phyloP scores from a whole-genome alignment of 768 basidiomycete species.

The Trametopsis cervina region DNA sequence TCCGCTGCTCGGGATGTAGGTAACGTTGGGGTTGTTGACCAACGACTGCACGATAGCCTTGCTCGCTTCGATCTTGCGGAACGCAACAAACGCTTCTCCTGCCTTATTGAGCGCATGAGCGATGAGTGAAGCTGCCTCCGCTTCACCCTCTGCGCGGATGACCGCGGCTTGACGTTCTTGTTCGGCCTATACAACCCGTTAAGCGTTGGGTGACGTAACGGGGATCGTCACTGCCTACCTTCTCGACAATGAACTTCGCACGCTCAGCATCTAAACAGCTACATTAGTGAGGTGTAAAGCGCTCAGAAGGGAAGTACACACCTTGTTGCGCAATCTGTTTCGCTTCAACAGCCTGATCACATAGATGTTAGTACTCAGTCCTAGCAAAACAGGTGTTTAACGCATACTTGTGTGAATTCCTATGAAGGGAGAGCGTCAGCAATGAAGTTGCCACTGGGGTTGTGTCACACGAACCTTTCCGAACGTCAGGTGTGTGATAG shows the following conservation, averaged over 20 bases:
- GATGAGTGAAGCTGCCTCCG: constrained; percentile 93
- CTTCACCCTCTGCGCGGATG: constrained; percentile 97
- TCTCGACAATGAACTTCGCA: constrained; percentile 98
- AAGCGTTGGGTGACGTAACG: neutral
- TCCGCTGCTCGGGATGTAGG: constrained; percentile 79
- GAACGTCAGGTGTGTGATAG: constrained; percentile 87
- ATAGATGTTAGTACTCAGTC: constrained; percentile 8
- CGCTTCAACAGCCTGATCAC: constrained; percentile 86
- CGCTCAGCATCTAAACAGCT: constrained; percentile 93
- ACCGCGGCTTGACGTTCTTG: constrained; percentile 99
- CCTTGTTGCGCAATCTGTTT: constrained; percentile 99
- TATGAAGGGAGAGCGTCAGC: constrained; percentile 23
- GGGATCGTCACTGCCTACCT: constrained; percentile 41
- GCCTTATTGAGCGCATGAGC: constrained; percentile 87
- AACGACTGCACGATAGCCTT: constrained; percentile 93
- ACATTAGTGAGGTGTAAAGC: no score
- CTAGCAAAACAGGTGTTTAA: neutral
- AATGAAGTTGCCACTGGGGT: neutral
- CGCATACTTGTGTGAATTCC: constrained; percentile 74
- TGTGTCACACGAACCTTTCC: constrained; percentile 67
- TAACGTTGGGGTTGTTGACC: constrained; percentile 73
- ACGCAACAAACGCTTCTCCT: constrained; percentile 90
- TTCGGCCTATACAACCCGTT: constrained; percentile 60
- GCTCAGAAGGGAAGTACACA: constrained; percentile 33
- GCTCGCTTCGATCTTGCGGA: constrained; percentile 95